Conservation (phyloP, 2,329 filamentous ascomycete genomes). For the Bipolaris cookei region DNA sequence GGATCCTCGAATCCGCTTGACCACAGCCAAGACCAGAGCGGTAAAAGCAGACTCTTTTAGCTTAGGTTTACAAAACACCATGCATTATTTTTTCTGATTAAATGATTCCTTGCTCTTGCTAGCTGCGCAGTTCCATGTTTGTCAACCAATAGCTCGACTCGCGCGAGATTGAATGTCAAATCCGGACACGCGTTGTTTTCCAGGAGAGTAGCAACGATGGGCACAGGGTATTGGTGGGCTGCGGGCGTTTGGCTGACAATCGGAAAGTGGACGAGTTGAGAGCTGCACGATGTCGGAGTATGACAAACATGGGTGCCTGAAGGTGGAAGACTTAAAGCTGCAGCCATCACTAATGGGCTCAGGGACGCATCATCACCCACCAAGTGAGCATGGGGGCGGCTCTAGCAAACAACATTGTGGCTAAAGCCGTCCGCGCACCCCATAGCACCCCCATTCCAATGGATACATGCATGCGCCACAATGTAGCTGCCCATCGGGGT, state of each 20-base stretch:
- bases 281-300: background rate
- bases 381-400: slow-evolving; percentile 2
- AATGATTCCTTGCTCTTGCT: slow-evolving; percentile 9
- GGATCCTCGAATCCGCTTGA: background rate
- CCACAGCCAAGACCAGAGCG: background rate
- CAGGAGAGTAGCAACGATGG: background rate
- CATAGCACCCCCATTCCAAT: background rate
- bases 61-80: background rate
- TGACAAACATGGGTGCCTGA: slow-evolving; percentile 11
- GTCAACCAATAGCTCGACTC: slow-evolving; percentile 12
- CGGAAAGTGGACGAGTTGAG: background rate
- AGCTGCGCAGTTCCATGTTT: slow-evolving; percentile 19
- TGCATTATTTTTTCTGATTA: slow-evolving; percentile 4
- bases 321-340: background rate
- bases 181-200: background rate
- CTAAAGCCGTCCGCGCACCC: slow-evolving; percentile 4
- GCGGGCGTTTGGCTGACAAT: background rate
- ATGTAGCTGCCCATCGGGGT: background rate
- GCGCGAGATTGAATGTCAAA: slow-evolving; percentile 1
- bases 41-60: background rate
- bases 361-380: slow-evolving; percentile 1
- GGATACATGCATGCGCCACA: background rate
- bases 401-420: slow-evolving; percentile 6
- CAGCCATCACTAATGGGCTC: background rate
- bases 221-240: background rate